phyloP scores from a whole-genome alignment of 441 rosid genomes.

The Adansonia rubrostipa region DNA sequence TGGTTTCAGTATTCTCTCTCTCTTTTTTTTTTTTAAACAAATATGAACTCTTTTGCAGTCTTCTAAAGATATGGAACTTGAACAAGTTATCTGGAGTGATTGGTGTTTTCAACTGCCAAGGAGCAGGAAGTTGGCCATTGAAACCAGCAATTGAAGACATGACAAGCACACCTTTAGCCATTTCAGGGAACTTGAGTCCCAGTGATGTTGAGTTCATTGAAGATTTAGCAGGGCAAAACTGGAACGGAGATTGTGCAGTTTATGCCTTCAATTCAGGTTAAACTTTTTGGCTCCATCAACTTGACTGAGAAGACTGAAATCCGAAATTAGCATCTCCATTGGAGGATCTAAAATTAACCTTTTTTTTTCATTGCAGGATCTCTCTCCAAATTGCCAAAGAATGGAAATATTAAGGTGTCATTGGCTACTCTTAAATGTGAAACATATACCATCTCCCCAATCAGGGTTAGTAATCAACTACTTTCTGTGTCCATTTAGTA shows the following conservation, averaged over 20 bases:
- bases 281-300: constrained; percentile 7
- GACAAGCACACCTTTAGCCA: constrained; percentile 19
- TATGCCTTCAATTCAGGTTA: constrained; percentile 55
- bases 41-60: constrained; percentile 35
- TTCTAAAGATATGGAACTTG: constrained; percentile 68
- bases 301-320: not conserved
- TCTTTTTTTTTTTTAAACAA: too few relatives aligned
- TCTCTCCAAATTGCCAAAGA: constrained; percentile 41
- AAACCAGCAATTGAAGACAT: constrained; percentile 35
- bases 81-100: constrained; percentile 64
- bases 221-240: constrained; percentile 46
- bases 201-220: constrained; percentile 56
- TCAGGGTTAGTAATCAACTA: constrained; percentile 42
- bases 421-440: constrained; percentile 48
- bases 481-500: not conserved
- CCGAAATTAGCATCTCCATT: not conserved
- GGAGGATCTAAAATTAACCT: not conserved
- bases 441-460: constrained; percentile 55
- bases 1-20: too few relatives aligned
- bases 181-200: constrained; percentile 48
- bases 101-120: constrained; percentile 82
- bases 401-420: constrained; percentile 41
- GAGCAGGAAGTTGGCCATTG: constrained; percentile 66
- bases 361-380: constrained; percentile 36
- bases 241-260: constrained; percentile 58